Percentiles rank a stretch among this genome's conserved stretches.
Evolutionary conservation across 2,329 filamentous ascomycete genomes (phyloP).

Genomic region (Gaeumannomyces sp.): DNA sequence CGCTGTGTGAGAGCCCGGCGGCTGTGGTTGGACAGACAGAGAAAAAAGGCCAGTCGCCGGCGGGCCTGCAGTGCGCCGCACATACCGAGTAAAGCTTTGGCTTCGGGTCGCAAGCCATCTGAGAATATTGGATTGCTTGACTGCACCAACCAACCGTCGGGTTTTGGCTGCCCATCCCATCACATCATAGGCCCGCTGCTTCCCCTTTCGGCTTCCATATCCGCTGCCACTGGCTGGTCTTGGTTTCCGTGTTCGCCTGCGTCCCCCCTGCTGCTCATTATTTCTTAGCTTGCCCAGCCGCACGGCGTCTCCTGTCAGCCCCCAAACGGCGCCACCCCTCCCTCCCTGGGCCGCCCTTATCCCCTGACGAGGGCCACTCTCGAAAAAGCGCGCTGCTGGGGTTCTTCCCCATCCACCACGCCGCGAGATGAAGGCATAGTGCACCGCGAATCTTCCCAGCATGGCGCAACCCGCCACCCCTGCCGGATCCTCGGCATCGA

Average conservation of each 20-base stretch:
- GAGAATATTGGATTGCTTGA: neutral
- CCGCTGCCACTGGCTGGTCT: neutral
- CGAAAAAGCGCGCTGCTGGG: neutral
- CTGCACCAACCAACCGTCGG: neutral
- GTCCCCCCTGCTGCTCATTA: neutral
- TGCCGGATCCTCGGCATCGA: conserved; percentile 1
- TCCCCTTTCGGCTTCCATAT: neutral
- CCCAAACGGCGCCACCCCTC: neutral
- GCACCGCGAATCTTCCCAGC: neutral
- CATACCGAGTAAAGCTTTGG: neutral
- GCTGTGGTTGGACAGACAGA: too few species aligned
- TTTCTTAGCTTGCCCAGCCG: neutral
- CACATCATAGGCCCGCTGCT: neutral
- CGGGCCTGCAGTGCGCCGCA: neutral
- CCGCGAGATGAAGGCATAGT: neutral
- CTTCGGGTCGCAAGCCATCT: neutral
- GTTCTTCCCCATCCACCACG: neutral
- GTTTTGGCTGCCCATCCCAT: neutral
- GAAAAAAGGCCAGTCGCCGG: too few species aligned
- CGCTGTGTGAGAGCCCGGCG: too few species aligned
- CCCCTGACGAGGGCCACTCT: neutral
- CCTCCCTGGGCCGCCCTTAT: neutral
- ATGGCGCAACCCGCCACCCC: conserved; percentile 10
- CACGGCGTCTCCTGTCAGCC: neutral
- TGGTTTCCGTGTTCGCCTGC: neutral